Evolutionary conservation across 257 asterid genomes (phyloP).

Genomic region (Linaria vulgaris): DNA sequence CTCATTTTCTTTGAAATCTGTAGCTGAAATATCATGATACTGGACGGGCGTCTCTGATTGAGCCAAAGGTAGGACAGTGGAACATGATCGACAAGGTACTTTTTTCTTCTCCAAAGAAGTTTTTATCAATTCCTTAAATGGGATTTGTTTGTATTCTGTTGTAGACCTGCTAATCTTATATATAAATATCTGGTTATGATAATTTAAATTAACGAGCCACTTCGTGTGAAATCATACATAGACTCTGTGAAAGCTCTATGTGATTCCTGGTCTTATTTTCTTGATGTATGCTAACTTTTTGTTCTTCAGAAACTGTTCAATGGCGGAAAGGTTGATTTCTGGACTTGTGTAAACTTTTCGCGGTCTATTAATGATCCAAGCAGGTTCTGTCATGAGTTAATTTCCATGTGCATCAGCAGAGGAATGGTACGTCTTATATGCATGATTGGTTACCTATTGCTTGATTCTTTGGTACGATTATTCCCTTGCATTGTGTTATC

Average conservation of each 20-base stretch:
- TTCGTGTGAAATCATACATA: background rate
- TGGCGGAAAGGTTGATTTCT: slow-evolving; percentile 54
- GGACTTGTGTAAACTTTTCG: slow-evolving; percentile 72
- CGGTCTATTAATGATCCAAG: slow-evolving; percentile 9
- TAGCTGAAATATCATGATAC: slow-evolving; percentile 67
- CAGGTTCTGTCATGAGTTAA: slow-evolving; percentile 41
- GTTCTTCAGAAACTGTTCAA: slow-evolving; percentile 63
- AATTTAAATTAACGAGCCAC: background rate
- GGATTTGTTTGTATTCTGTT: background rate
- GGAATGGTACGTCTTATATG: slow-evolving; percentile 63
- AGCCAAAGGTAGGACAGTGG: slow-evolving; percentile 80
- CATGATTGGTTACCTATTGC: background rate
- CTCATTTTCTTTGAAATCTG: background rate
- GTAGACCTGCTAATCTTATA: background rate
- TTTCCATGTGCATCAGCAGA: slow-evolving; percentile 55
- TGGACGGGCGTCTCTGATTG: slow-evolving; percentile 40
- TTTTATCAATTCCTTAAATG: background rate
- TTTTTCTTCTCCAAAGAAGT: background rate
- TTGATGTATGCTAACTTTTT: background rate
- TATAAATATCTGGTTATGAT: background rate
- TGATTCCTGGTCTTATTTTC: no score
- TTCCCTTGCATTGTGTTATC: background rate
- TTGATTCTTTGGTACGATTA: background rate
- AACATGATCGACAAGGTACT: slow-evolving; percentile 75
- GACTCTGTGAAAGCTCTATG: no score